Evolutionary conservation across 1,284 basidiomycete species (phyloP).

Genomic region (Ceratobasidium sp.): DNA sequence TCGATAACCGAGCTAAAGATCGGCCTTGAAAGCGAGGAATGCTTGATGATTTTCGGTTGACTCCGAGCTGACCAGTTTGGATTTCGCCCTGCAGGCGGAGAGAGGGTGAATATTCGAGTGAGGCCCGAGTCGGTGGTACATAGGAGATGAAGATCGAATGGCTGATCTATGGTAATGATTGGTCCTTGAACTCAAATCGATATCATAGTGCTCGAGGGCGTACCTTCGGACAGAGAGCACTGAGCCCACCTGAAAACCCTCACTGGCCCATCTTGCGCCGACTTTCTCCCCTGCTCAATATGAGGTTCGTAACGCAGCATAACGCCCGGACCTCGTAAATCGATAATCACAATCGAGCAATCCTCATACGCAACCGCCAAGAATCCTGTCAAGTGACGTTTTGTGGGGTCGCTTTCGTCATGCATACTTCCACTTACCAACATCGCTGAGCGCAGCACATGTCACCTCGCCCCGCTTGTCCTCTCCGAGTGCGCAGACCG

Average conservation of each 20-base stretch:
- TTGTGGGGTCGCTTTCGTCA: background rate
- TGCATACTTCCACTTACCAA: conserved; percentile 63
- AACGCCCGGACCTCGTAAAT: conserved; percentile 77
- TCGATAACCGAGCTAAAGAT: conserved; percentile 74
- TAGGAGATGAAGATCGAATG: conserved; percentile 70
- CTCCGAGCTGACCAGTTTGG: conserved; percentile 64
- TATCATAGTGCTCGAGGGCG: conserved; percentile 38
- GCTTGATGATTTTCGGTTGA: conserved; percentile 57
- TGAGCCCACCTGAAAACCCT: conserved; percentile 75
- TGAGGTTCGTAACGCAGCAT: conserved; percentile 63
- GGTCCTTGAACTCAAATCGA: background rate
- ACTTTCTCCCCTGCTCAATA: conserved; percentile 55
- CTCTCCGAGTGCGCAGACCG: conserved; percentile 69
- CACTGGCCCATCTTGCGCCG: conserved; percentile 61
- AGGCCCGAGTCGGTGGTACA: conserved; percentile 71
- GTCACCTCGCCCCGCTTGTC: conserved; percentile 65
- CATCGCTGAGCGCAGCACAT: conserved; percentile 73
- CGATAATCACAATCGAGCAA: conserved; percentile 72
- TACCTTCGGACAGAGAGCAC: conserved; percentile 67
- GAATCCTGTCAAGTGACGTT: conserved; percentile 67
- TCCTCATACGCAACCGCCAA: conserved; percentile 75
- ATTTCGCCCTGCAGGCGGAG: conserved; percentile 57
- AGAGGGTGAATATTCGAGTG: conserved; percentile 69
- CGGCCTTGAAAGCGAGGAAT: conserved; percentile 63
- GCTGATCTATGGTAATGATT: conserved; percentile 60